These are phyloP conservation scores for Sporothrix brasiliensis DNA, from an alignment of 2,329 filamentous ascomycete genomes.

Conservation along the genomic window DNA sequence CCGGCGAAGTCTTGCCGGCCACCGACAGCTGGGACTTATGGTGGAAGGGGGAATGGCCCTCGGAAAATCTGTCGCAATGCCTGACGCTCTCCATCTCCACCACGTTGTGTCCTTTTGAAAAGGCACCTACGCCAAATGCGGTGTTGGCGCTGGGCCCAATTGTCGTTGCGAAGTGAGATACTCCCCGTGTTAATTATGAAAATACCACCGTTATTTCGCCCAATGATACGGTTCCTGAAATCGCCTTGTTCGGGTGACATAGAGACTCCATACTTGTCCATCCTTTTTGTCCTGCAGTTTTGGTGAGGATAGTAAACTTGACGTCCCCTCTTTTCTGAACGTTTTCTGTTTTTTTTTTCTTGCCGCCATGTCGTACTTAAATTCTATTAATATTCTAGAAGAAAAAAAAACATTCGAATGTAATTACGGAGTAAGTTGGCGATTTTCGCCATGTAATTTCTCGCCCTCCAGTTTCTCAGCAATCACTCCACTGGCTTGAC, in stretches of 20 bases:
- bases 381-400: not conserved
- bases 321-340: not conserved
- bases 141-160: not conserved
- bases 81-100: not conserved
- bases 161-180: conserved; percentile 6
- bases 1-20: not conserved
- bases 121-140: conserved; percentile 1
- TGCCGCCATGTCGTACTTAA: not conserved
- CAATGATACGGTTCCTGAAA: conserved; percentile 23
- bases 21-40: conserved; percentile 4
- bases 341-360: not conserved
- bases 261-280: not conserved
- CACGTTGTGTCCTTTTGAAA: not conserved
- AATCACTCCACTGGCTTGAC: not conserved
- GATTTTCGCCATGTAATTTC: not conserved
- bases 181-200: not conserved
- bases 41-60: not conserved
- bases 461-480: not conserved
- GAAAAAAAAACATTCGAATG: too few relatives aligned
- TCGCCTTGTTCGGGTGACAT: not conserved
- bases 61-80: not conserved
- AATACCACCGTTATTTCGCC: conserved; percentile 22
- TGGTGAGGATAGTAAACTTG: not conserved
- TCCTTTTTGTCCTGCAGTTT: not conserved
- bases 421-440: not conserved